Evolutionary conservation across 306 rosid genomes (phyloP), one percentile per base, ranked within the genome.

Genomic region (Vigna angularis): DNA sequence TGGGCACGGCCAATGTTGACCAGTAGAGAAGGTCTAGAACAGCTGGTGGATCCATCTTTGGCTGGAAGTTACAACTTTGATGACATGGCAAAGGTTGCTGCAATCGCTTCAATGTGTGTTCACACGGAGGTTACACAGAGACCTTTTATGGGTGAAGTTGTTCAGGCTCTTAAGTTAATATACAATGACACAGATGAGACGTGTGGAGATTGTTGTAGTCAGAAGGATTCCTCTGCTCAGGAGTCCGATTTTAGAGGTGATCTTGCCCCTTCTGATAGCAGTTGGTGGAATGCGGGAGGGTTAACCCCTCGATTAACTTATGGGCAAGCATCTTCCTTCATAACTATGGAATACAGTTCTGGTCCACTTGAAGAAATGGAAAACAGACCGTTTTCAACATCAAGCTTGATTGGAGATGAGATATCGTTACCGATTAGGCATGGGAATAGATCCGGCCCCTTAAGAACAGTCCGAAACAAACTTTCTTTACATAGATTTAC

Each of bases 111-210:
- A 48, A 94, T 94, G 96, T 94, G 98, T 10, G 97, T 91, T 36
- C 96, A 91, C 82, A 85, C 96, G 0, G 98, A 94, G 87, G 98
- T 94, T 82, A 91, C 96, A 50, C 94, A 90, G 64, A 82, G 98
- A 79, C 98, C 98, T 52, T 94, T 94, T 62, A 94, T 94, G 98
- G 98, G 98, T 56, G 98, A 94, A 84, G 98, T 94, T 49, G 98
- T 94, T 82, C 98, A 94, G 83, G 98, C 98, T 81, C 86, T 94
- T 8, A 94, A 94, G 85, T 90, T 94, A 56, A 89, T 94, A 85
- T 94, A 91, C 89, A 91, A 91, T 14, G 98, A 91, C 82, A 67
- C 87, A 0, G 96, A 90, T 17, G 98, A 91, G 85, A 85, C 93
- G 2, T 75, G 96, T 18, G 98, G 96, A 71, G 98, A 94, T 79